These are phyloP conservation scores for Rosa hybrid DNA, from an alignment of 331 rosid species.

Conservation along the genomic window DNA sequence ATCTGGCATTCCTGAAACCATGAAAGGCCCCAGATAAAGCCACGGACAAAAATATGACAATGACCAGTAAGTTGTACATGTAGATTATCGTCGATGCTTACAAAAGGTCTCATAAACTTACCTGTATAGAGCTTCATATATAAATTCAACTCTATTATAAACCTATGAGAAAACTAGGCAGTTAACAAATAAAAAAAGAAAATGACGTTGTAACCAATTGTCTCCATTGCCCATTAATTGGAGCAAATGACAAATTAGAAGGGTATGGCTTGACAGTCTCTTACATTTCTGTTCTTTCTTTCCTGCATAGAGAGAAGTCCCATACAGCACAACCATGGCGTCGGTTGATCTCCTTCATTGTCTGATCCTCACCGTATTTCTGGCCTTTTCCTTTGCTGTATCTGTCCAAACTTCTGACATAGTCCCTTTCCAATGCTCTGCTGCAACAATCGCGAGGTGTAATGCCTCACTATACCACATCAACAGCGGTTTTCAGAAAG, in stretches of 20 bases:
- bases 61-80: slow-evolving; percentile 7
- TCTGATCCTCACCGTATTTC: slow-evolving; percentile 36
- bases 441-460: slow-evolving; percentile 42
- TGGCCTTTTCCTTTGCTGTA: background rate
- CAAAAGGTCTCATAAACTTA: background rate
- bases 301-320: slow-evolving; percentile 28
- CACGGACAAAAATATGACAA: background rate
- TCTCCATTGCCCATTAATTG: slow-evolving; percentile 3
- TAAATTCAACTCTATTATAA: background rate
- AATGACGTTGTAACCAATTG: slow-evolving; percentile 14
- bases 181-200: background rate
- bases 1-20: background rate
- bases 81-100: slow-evolving; percentile 24
- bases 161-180: slow-evolving; percentile 5
- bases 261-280: slow-evolving; percentile 15
- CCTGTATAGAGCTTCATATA: background rate
- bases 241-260: slow-evolving; percentile 29
- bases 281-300: slow-evolving; percentile 13
- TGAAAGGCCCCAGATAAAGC: background rate
- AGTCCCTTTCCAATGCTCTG: slow-evolving; percentile 49
- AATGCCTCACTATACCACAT: slow-evolving; percentile 61
- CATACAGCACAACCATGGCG: slow-evolving; percentile 52
- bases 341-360: slow-evolving; percentile 28
- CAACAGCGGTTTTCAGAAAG: slow-evolving; percentile 11
- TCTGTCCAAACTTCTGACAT: slow-evolving; percentile 20